These are phyloP conservation scores for Pythium brachiatum DNA, from an alignment of 352 stramenopile genomes.

Conservation along the genomic window DNA sequence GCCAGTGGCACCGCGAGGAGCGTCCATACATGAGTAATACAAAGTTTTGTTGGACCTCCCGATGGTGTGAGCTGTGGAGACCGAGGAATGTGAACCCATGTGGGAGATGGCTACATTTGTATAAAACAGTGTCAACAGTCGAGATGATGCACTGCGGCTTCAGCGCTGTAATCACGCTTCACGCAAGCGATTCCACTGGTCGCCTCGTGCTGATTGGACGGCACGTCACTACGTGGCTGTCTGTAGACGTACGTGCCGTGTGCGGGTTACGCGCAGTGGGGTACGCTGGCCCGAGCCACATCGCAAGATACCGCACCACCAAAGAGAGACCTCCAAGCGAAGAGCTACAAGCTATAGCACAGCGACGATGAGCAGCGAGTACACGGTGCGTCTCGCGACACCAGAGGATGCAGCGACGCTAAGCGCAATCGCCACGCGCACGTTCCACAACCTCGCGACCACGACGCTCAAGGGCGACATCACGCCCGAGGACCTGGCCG, in stretches of 20 bases:
- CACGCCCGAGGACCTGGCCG: constrained; percentile 22
- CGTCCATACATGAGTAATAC: too few relatives aligned
- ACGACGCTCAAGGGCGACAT: constrained; percentile 7
- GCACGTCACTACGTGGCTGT: not conserved
- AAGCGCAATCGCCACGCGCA: constrained; percentile 27
- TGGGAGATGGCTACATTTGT: too few relatives aligned
- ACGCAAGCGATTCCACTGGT: not conserved
- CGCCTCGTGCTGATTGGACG: not conserved
- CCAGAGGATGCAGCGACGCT: constrained; percentile 21
- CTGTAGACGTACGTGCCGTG: not conserved
- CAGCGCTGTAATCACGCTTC: not conserved
- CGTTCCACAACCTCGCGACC: constrained; percentile 25
- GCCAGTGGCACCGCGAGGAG: too few relatives aligned
- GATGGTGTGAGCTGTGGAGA: too few relatives aligned
- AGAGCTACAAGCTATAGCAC: too few relatives aligned
- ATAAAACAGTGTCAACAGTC: too few relatives aligned
- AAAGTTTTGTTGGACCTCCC: too few relatives aligned
- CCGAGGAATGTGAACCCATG: too few relatives aligned
- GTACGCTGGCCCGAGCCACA: too few relatives aligned
- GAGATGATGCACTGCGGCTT: not conserved
- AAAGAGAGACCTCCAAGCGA: too few relatives aligned
- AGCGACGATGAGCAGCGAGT: not conserved
- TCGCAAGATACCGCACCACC: too few relatives aligned
- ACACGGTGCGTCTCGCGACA: constrained; percentile 20
- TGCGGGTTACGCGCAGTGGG: too few relatives aligned